Base-by-base conservation (phyloP, 2,329 filamentous ascomycete species). In the Anisogramma anomala region DNA sequence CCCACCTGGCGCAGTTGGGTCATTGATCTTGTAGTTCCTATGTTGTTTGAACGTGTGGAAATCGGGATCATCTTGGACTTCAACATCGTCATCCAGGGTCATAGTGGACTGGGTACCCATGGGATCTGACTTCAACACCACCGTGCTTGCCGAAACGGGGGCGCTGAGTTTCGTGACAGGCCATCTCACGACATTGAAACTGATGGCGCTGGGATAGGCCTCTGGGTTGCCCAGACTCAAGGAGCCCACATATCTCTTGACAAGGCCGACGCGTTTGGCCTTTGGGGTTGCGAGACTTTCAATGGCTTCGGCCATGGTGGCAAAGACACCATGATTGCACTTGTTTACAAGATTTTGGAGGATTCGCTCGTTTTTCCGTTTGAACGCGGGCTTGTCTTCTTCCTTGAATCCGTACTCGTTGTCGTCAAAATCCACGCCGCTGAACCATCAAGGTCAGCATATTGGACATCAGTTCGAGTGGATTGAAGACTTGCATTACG, bases 351-450 rank as follows among this genome's bases (percentile, higher is more conserved):
- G 67, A 2, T 64, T 57, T 47, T 67, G 75, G 14, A 96, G 65
- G 0, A 79, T 64, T 1, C 59, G 57, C 57, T 98, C 91, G 52
- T 94, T 95, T 34, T 71, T 62, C n/a, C 62, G 79, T 69, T 96
- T 96, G 38, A 60, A 57, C 0, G 58, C 50, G 14, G 79, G 65
- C 57, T 98, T 98, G 49, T 83, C 75, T 58, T 95, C 87, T 62
- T 96, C 89, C 58, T 94, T 94, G 56, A 85, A 84, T 31, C 88
- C 88, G 55, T 82, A 94, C 2, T 94, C 87, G 1, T 76, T 58
- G 57, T 95, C 87, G 56, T 98, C 87, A 59, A 98, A 96, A 58
- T 98, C 91, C 14, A 94, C 76, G 11, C 91, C 91, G 40, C 82
- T 88, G 31, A 6, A 18, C 17, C 18, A 10, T 5, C 11, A 15